A percentile compares a stretch with the other conserved stretches of the same genome.
These are phyloP conservation scores for Zygoascus flipseniorum DNA, from an alignment of 805 yeast species.

Conservation along the genomic window DNA sequence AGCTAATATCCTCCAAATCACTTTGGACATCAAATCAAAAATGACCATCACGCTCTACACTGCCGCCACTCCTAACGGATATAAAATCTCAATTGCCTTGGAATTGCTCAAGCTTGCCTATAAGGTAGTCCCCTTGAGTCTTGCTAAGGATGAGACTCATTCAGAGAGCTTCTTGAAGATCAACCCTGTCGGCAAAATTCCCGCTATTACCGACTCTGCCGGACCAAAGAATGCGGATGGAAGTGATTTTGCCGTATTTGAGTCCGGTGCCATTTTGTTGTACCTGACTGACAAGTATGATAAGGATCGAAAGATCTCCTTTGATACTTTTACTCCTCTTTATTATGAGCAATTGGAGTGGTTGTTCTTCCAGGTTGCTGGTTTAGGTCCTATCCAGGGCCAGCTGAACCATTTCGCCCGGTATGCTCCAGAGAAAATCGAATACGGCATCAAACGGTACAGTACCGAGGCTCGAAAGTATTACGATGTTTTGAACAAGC, in stretches of 20 bases:
- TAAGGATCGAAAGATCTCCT: conserved; percentile 37
- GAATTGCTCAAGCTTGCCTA: conserved; percentile 28
- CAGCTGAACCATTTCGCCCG: conserved; percentile 43
- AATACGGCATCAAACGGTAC: conserved; percentile 47
- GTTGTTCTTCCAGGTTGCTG: conserved; percentile 50
- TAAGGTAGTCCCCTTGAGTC: conserved; percentile 34
- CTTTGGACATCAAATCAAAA: neutral
- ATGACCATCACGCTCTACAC: conserved; percentile 35
- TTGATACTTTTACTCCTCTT: conserved; percentile 26
- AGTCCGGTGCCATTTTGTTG: conserved; percentile 53
- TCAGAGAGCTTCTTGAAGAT: neutral
- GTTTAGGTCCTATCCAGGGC: conserved; percentile 56
- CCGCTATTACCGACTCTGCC: conserved; percentile 36
- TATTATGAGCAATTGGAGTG: conserved; percentile 21
- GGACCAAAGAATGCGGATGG: conserved; percentile 28
- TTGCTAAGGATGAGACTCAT: conserved; percentile 29
- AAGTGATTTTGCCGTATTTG: conserved; percentile 38
- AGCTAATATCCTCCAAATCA: too few species aligned
- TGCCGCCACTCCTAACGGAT: conserved; percentile 36
- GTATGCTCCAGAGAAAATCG: conserved; percentile 43
- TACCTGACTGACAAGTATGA: conserved; percentile 57
- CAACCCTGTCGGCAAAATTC: conserved; percentile 59
- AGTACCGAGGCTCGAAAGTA: conserved; percentile 44
- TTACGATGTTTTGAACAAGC: conserved; percentile 45
- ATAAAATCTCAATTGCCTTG: conserved; percentile 31